A percentile compares a stretch with the other conserved stretches of the same genome.
Conservation (phyloP, 2,329 filamentous ascomycete species). For the Cladorrhinum sp. region DNA sequence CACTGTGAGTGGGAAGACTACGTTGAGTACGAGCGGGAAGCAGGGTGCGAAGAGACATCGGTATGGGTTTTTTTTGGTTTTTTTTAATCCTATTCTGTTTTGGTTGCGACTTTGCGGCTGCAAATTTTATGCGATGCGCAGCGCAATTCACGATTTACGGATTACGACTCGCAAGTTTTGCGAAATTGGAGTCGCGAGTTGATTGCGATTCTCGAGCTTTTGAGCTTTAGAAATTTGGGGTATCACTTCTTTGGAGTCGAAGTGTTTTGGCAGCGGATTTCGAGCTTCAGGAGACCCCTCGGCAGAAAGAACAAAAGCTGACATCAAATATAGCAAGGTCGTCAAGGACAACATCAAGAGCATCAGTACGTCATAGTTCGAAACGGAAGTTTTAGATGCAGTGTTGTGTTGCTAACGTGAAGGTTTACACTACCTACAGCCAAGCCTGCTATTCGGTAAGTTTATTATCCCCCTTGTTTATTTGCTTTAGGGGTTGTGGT, state of each 20-base stretch:
- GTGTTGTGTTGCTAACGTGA: conserved; percentile 17
- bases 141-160: too few relatives aligned
- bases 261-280: too few relatives aligned
- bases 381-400: not conserved
- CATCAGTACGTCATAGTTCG: conserved; percentile 41
- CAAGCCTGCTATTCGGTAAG: conserved; percentile 53
- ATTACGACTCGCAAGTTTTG: too few relatives aligned
- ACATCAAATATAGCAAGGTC: conserved; percentile 41
- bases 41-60: conserved; percentile 29
- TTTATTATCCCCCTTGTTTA: not conserved
- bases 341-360: conserved; percentile 47
- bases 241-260: too few relatives aligned
- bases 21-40: conserved; percentile 25
- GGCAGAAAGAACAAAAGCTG: not conserved
- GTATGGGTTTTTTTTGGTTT: conserved; percentile 18
- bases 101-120: too few relatives aligned
- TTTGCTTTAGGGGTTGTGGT: not conserved
- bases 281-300: not conserved
- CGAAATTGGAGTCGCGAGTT: too few relatives aligned
- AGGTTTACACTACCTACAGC: conserved; percentile 35
- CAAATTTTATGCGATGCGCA: too few relatives aligned
- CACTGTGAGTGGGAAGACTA: conserved; percentile 23
- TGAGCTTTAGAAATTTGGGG: too few relatives aligned
- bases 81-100: not conserved
- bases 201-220: too few relatives aligned